phyloP scores from a whole-genome alignment of 352 stramenopile genomes.

The Phytophthora pluvialis region DNA sequence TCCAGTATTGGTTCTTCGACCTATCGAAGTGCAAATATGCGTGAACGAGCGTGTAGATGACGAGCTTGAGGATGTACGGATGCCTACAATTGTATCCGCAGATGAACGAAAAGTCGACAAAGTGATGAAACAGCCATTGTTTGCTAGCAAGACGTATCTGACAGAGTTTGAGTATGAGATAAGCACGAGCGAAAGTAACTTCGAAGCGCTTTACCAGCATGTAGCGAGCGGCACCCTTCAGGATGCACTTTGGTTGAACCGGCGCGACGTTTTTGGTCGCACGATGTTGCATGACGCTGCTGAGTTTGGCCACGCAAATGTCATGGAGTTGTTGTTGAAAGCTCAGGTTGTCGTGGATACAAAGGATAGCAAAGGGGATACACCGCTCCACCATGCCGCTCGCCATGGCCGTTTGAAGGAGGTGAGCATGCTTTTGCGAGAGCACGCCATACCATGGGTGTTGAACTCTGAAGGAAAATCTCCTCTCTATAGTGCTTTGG shows the following conservation, averaged over 20 bases:
- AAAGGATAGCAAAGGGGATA: slow-evolving; percentile 53
- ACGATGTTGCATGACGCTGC: slow-evolving; percentile 72
- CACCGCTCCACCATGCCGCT: slow-evolving; percentile 64
- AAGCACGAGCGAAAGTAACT: slow-evolving; percentile 63
- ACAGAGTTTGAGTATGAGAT: slow-evolving; percentile 68
- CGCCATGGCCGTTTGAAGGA: slow-evolving; percentile 51
- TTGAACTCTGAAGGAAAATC: slow-evolving; percentile 62
- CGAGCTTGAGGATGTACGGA: neutral
- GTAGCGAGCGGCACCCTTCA: slow-evolving; percentile 37
- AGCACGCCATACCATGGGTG: slow-evolving; percentile 44
- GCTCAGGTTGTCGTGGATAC: slow-evolving; percentile 49
- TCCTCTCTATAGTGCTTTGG: slow-evolving; percentile 55
- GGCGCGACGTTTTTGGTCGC: slow-evolving; percentile 54
- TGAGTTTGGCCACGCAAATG: slow-evolving; percentile 55
- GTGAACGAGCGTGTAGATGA: slow-evolving; percentile 15
- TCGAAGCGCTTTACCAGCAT: slow-evolving; percentile 61
- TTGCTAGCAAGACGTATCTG: slow-evolving; percentile 50
- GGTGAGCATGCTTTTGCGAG: slow-evolving; percentile 57
- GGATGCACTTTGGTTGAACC: slow-evolving; percentile 58
- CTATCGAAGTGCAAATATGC: slow-evolving; percentile 40
- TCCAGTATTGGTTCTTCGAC: slow-evolving; percentile 62
- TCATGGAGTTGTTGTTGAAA: slow-evolving; percentile 62
- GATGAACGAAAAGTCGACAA: neutral
- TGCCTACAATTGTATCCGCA: neutral
- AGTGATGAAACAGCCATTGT: neutral